Percentiles rank a stretch among this genome's conserved stretches.
Evolutionary conservation across 139 green algal genomes (phyloP).

Genomic region (Raphidocelis subcapitata): DNA sequence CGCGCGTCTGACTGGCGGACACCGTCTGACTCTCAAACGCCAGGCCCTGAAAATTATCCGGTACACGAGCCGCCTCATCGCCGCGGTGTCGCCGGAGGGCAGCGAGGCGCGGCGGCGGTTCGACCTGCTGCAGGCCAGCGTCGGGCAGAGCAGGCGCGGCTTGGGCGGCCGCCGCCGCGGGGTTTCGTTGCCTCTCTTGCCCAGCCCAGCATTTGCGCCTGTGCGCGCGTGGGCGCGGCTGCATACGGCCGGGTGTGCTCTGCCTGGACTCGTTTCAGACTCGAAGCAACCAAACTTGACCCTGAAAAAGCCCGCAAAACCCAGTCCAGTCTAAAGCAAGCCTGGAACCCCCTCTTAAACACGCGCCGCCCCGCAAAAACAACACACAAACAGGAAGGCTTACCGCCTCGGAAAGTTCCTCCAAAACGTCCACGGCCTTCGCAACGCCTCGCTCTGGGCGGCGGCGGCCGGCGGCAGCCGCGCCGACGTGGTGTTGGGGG

Average conservation of each 20-base stretch:
- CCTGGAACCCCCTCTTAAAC: neutral
- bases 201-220: no score
- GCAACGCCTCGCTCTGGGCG: neutral
- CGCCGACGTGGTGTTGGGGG: constrained; percentile 16
- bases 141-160: constrained; percentile 63
- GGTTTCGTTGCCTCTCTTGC: no score
- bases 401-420: constrained; percentile 85
- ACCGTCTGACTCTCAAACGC: neutral
- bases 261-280: neutral
- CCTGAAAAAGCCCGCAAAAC: neutral
- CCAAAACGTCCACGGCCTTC: constrained; percentile 64
- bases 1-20: no score
- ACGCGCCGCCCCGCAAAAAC: neutral
- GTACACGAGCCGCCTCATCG: constrained; percentile 66
- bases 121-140: constrained; percentile 57
- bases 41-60: constrained; percentile 71
- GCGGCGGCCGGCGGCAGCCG: constrained; percentile 32
- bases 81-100: constrained; percentile 45
- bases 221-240: no score
- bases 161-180: neutral
- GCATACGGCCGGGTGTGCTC: no score
- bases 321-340: neutral
- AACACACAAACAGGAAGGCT: constrained; percentile 78
- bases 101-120: constrained; percentile 31
- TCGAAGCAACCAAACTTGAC: no score